phyloP scores from a whole-genome alignment of 2,329 filamentous ascomycete genomes.

The Ilyonectria destructans region DNA sequence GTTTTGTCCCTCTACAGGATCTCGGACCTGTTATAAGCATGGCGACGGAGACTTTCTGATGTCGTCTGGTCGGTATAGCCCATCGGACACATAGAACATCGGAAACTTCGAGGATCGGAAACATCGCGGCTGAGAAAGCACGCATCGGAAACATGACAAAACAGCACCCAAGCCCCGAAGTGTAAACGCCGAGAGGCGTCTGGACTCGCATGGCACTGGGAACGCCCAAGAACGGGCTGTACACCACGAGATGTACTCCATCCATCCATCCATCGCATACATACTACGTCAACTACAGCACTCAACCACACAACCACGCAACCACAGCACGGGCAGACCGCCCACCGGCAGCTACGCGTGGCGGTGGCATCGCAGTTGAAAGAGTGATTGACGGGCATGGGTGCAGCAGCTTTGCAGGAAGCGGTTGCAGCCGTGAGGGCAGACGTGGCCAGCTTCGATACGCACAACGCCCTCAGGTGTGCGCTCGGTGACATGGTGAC shows the following conservation, averaged over 20 bases:
- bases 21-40: constrained; percentile 38
- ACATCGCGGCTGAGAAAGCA: neutral
- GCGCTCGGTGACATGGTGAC: constrained; percentile 38
- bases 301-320: constrained; percentile 4
- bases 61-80: constrained; percentile 36
- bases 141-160: neutral
- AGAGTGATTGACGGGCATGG: constrained; percentile 16
- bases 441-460: constrained; percentile 52
- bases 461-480: constrained; percentile 40
- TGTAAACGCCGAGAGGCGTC: neutral
- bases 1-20: constrained; percentile 12
- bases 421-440: constrained; percentile 31
- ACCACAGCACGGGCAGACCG: constrained; percentile 11
- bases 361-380: constrained; percentile 22
- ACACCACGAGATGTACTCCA: neutral
- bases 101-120: constrained; percentile 22
- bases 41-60: constrained; percentile 54
- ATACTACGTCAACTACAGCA: no score
- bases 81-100: constrained; percentile 28
- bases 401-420: constrained; percentile 26
- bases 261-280: no score
- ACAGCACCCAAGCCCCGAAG: neutral
- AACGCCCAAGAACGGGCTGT: constrained; percentile 7
- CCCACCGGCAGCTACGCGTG: constrained; percentile 18
- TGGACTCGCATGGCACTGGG: constrained; percentile 8